Conservation (phyloP, 1,139 yeast species). For the Wickerhamiella infanticola region DNA sequence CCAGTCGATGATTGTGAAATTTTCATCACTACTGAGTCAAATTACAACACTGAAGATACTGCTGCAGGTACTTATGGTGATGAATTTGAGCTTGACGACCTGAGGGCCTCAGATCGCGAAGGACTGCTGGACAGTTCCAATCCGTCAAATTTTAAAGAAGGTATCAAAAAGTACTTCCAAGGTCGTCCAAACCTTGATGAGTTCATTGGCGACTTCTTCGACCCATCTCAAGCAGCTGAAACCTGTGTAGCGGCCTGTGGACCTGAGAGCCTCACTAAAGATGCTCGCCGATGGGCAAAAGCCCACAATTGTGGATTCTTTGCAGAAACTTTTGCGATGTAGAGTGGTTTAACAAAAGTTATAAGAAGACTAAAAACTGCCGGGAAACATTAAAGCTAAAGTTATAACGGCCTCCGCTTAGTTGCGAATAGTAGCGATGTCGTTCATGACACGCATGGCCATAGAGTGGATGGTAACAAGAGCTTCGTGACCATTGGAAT, state of each 20-base stretch:
- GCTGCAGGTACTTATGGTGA: constrained; percentile 14
- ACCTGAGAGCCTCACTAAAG: constrained; percentile 36
- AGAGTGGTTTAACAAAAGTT: background rate
- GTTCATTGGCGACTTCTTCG: constrained; percentile 12
- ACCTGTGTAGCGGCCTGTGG: constrained; percentile 61
- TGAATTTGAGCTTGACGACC: constrained; percentile 20
- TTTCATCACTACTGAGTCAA: constrained; percentile 20
- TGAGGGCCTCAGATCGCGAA: constrained; percentile 12
- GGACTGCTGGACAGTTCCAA: constrained; percentile 5
- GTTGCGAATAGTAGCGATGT: constrained; percentile 1
- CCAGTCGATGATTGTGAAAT: constrained; percentile 22
- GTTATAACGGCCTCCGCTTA: background rate
- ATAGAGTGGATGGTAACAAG: constrained; percentile 12
- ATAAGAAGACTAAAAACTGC: background rate
- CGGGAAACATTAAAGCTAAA: background rate
- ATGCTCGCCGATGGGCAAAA: constrained; percentile 33
- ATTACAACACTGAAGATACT: constrained; percentile 4
- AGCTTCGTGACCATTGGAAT: constrained; percentile 13
- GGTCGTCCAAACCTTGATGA: constrained; percentile 21
- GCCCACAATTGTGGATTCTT: constrained; percentile 8
- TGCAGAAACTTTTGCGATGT: constrained; percentile 12
- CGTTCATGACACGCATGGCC: constrained; percentile 15
- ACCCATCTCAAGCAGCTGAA: constrained; percentile 21
- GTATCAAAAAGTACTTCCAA: background rate
- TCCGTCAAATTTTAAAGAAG: constrained; percentile 1